Evolutionary conservation across 768 basidiomycete genomes (phyloP).

Genomic region (Boletus sp.): DNA sequence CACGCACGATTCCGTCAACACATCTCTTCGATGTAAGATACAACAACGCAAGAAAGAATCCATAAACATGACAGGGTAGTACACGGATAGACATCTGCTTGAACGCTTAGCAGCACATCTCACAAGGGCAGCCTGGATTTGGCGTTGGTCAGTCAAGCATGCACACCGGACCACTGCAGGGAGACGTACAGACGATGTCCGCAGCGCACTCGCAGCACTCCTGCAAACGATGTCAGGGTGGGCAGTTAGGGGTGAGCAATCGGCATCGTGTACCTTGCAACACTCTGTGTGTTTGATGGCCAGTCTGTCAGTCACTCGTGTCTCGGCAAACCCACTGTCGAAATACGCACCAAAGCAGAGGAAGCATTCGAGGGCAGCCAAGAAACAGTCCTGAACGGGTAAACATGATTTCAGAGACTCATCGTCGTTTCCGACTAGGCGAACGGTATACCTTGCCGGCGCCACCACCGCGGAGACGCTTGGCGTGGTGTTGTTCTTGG

Average conservation of each 20-base stretch:
- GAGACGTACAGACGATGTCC: slow-evolving; percentile 64
- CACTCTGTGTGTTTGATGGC: slow-evolving; percentile 43
- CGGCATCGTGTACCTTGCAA: slow-evolving; percentile 50
- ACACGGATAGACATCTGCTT: not conserved
- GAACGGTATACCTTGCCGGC: slow-evolving; percentile 51
- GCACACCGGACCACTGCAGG: not conserved
- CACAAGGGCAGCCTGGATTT: slow-evolving; percentile 68
- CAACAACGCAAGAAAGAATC: slow-evolving; percentile 8
- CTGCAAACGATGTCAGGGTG: slow-evolving; percentile 30
- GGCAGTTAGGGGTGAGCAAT: not conserved
- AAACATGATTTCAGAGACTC: not conserved
- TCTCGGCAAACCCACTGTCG: not conserved
- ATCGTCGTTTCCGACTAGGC: not conserved
- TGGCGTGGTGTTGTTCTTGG: slow-evolving; percentile 41
- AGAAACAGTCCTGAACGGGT: slow-evolving; percentile 56
- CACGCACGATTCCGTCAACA: not conserved
- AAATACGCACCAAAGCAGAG: slow-evolving; percentile 61
- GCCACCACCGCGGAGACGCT: slow-evolving; percentile 68
- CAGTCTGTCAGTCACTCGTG: not conserved
- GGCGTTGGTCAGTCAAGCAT: not conserved
- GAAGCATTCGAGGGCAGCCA: slow-evolving; percentile 62
- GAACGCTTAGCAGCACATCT: slow-evolving; percentile 59
- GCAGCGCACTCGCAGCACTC: slow-evolving; percentile 67
- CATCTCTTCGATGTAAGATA: slow-evolving; percentile 2
- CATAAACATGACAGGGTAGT: slow-evolving; percentile 3